These are phyloP conservation scores for Tylopilus felleus DNA, from an alignment of 768 basidiomycete species.

Conservation along the genomic window DNA sequence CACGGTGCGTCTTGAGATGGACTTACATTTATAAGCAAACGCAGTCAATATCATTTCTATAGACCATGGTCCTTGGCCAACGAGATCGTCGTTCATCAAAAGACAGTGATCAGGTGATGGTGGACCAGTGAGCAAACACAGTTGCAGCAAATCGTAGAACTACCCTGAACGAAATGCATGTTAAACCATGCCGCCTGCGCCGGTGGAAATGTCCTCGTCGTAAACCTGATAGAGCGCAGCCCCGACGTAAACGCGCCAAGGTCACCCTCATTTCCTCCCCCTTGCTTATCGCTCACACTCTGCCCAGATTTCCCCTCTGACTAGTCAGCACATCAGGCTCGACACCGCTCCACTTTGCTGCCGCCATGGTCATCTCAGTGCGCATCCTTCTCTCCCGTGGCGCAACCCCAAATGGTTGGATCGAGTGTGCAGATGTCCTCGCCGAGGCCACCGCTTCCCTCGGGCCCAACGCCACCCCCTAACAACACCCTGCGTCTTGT, in stretches of 20 bases:
- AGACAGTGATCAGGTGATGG: slow-evolving; percentile 84
- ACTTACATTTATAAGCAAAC: slow-evolving; percentile 91
- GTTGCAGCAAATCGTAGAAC: slow-evolving; percentile 90
- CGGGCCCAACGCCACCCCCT: slow-evolving; percentile 14
- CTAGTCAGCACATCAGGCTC: slow-evolving; percentile 81
- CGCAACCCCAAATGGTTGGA: slow-evolving; percentile 78
- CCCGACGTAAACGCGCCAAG: slow-evolving; percentile 98
- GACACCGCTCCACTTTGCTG: slow-evolving; percentile 95
- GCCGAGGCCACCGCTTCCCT: slow-evolving; percentile 52
- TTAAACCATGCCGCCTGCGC: slow-evolving; percentile 79
- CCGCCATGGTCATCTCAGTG: slow-evolving; percentile 84
- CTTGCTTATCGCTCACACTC: slow-evolving; percentile 10
- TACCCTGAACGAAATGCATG: slow-evolving; percentile 54
- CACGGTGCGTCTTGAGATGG: slow-evolving; percentile 58
- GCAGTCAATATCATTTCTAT: slow-evolving; percentile 90
- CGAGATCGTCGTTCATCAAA: slow-evolving; percentile 93
- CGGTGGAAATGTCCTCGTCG: slow-evolving; percentile 85
- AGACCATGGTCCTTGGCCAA: slow-evolving; percentile 95
- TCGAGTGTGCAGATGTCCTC: slow-evolving; percentile 72
- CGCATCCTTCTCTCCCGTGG: slow-evolving; percentile 79
- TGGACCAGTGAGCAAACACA: slow-evolving; percentile 82
- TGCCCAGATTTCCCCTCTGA: slow-evolving; percentile 63
- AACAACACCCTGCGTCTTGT: slow-evolving; percentile 23
- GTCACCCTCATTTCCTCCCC: slow-evolving; percentile 38
- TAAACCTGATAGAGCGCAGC: slow-evolving; percentile 85